These are phyloP conservation scores for Stephania yunnanensis DNA, from an alignment of 164 flowering plant genomes.

Conservation along the genomic window DNA sequence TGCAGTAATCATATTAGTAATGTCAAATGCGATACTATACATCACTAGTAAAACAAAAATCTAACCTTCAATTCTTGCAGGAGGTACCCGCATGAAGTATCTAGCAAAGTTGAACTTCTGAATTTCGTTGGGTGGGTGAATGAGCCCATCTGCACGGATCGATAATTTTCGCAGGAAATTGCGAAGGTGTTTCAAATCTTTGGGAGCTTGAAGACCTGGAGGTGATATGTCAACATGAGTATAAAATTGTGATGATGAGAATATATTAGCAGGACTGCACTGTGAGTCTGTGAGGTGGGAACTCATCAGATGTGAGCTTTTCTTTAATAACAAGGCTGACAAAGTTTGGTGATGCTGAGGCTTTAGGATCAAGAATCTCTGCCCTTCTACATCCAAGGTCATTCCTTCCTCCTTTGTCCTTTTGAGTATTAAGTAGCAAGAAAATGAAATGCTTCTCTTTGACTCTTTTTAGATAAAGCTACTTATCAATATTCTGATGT, in stretches of 20 bases:
- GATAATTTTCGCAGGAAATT: not conserved
- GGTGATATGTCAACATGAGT: not conserved
- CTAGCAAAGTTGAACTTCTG: slow-evolving; percentile 44
- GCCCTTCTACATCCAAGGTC: slow-evolving; percentile 7
- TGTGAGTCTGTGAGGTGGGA: slow-evolving; percentile 16
- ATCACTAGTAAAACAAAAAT: not conserved
- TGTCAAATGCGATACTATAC: not conserved
- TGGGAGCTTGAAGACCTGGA: not conserved
- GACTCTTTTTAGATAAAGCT: slow-evolving; percentile 3
- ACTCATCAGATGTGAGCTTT: slow-evolving; percentile 30
- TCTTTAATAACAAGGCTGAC: slow-evolving; percentile 59
- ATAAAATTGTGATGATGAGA: not conserved
- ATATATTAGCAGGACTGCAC: slow-evolving; percentile 6
- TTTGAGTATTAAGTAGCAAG: slow-evolving; percentile 3
- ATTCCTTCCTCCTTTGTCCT: not conserved
- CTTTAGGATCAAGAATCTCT: slow-evolving; percentile 47
- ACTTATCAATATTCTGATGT: not conserved
- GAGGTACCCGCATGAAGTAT: slow-evolving; percentile 81
- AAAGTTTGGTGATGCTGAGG: slow-evolving; percentile 38
- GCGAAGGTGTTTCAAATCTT: not conserved
- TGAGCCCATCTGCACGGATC: slow-evolving; percentile 33
- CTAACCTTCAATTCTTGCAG: slow-evolving; percentile 84
- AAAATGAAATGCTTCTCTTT: not conserved
- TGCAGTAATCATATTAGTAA: not conserved
- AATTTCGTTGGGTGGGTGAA: slow-evolving; percentile 35